A percentile compares a stretch with the other conserved stretches of the same genome.
Evolutionary conservation across 371 early-diverging fungal genomes (phyloP).

Genomic region (Capillidium heterosporum): DNA sequence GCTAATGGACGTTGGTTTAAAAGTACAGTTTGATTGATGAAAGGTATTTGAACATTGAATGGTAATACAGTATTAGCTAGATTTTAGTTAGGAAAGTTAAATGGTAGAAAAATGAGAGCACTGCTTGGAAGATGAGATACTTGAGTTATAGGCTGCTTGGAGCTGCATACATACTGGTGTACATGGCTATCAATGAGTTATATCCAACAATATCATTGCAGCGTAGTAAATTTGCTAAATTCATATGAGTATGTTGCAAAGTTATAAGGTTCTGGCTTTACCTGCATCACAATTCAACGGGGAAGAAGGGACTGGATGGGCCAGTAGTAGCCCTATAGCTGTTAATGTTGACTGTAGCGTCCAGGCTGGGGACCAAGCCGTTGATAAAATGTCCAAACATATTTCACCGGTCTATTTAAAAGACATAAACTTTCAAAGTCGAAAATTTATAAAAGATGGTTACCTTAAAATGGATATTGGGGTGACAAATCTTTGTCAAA

Average conservation of each 20-base stretch:
- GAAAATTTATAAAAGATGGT: constrained; percentile 22
- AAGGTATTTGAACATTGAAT: too few species aligned
- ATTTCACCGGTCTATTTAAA: constrained; percentile 49
- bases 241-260: neutral
- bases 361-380: constrained; percentile 74
- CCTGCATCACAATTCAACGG: constrained; percentile 88
- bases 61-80: too few species aligned
- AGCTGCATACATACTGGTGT: constrained; percentile 51
- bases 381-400: constrained; percentile 63
- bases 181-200: constrained; percentile 68
- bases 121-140: too few species aligned
- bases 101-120: too few species aligned
- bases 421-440: constrained; percentile 50
- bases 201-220: constrained; percentile 74
- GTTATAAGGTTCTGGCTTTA: neutral
- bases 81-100: too few species aligned
- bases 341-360: constrained; percentile 47
- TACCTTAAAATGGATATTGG: constrained; percentile 60
- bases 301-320: constrained; percentile 61
- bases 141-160: neutral
- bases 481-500: constrained; percentile 63
- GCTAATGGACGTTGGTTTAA: too few species aligned
- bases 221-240: constrained; percentile 60
- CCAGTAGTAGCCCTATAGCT: constrained; percentile 48
- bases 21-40: too few species aligned